A percentile compares a stretch with the other conserved stretches of the same genome.
phyloP scores from a whole-genome alignment of 2,329 filamentous ascomycete species.

The Fusarium metavorans region DNA sequence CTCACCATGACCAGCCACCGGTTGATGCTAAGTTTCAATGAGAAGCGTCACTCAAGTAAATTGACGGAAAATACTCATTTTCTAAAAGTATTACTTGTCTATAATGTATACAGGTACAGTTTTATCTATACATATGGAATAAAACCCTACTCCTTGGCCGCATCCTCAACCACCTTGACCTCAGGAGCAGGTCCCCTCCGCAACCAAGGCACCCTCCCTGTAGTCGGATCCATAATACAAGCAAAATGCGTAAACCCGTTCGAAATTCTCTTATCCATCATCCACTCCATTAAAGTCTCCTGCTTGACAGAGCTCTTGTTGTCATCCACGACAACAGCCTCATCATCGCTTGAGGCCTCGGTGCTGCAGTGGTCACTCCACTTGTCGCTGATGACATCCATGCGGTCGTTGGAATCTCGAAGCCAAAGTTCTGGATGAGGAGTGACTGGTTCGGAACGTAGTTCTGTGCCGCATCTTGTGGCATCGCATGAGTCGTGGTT shows the following conservation, averaged over 20 bases:
- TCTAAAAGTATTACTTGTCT: background rate
- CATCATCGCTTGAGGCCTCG: background rate
- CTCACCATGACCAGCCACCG: background rate
- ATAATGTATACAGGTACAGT: background rate
- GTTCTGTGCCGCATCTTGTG: background rate
- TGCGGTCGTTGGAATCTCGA: slow-evolving; percentile 11
- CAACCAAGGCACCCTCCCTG: slow-evolving; percentile 57
- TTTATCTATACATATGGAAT: background rate
- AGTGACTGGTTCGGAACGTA: background rate
- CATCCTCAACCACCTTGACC: background rate
- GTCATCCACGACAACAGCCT: background rate
- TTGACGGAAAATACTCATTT: background rate
- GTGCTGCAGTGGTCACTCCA: slow-evolving; percentile 10
- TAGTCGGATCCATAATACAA: slow-evolving; percentile 66
- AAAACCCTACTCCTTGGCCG: background rate
- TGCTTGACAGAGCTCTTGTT: slow-evolving; percentile 36
- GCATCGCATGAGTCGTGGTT: slow-evolving; percentile 62
- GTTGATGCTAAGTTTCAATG: background rate
- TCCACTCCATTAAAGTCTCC: slow-evolving; percentile 58
- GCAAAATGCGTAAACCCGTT: slow-evolving; percentile 71
- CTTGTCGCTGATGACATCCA: slow-evolving; percentile 15
- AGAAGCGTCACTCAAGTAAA: background rate
- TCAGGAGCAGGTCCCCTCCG: slow-evolving; percentile 12
- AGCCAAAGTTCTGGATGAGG: slow-evolving; percentile 23
- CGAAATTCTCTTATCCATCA: slow-evolving; percentile 63